phyloP scores from a whole-genome alignment of 1,139 yeast genomes.

The Blastobotrys niveus region DNA sequence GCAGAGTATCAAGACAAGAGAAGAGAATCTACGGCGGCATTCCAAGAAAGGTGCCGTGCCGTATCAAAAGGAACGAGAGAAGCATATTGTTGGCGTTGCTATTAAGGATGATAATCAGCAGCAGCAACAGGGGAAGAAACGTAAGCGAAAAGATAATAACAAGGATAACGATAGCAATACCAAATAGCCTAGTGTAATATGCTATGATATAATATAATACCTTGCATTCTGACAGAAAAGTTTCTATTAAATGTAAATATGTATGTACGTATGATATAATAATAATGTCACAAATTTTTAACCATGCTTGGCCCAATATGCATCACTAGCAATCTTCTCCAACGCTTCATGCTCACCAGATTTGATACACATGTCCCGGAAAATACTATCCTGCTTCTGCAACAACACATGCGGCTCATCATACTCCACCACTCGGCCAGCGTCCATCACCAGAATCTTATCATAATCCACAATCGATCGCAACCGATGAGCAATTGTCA shows the following conservation, averaged over 20 bases:
- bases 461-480: conserved; percentile 92
- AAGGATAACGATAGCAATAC: no score
- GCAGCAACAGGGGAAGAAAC: neutral
- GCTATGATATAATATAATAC: no score
- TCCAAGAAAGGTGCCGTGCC: conserved; percentile 65
- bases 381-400: conserved; percentile 53
- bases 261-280: no score
- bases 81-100: conserved; percentile 80
- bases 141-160: neutral
- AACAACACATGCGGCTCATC: conserved; percentile 80
- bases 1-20: conserved; percentile 68
- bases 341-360: conserved; percentile 86
- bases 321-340: conserved; percentile 63
- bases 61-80: conserved; percentile 58
- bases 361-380: conserved; percentile 84
- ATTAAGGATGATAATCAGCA: conserved; percentile 40
- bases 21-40: conserved; percentile 74
- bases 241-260: no score
- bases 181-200: no score
- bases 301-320: conserved; percentile 16
- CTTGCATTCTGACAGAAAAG: no score
- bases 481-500: conserved; percentile 93
- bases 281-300: no score
- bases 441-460: conserved; percentile 89
- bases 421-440: conserved; percentile 85